Percentiles rank a stretch among this genome's conserved stretches.
phyloP scores from a whole-genome alignment of 2,329 filamentous ascomycete genomes.

The Fusarium brevicatenulatum region DNA sequence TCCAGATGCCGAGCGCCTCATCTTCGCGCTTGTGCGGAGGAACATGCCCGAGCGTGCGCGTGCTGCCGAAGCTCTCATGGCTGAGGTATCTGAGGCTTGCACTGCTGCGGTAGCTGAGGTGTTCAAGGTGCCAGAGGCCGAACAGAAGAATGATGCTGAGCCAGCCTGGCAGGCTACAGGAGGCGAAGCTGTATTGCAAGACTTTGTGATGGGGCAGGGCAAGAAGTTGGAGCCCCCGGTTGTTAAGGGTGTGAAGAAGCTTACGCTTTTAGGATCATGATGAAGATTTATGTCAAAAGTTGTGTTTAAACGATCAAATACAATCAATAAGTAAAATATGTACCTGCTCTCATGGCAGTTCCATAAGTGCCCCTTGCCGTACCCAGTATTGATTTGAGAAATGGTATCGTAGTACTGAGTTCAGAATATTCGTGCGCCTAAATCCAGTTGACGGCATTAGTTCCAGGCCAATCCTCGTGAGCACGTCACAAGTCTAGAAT shows the following conservation, averaged over 20 bases:
- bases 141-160: slow-evolving; percentile 35
- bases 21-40: slow-evolving; percentile 80
- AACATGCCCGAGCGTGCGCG: slow-evolving; percentile 89
- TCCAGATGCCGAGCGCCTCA: slow-evolving; percentile 77
- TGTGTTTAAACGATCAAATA: slow-evolving; percentile 20
- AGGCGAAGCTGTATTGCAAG: slow-evolving; percentile 62
- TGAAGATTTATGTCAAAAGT: slow-evolving; percentile 2
- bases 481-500: neutral
- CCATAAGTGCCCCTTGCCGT: neutral
- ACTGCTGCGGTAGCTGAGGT: slow-evolving; percentile 74
- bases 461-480: neutral
- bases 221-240: slow-evolving; percentile 60
- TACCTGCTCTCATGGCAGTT: neutral
- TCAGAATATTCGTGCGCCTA: neutral
- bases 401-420: neutral
- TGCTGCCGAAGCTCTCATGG: slow-evolving; percentile 78
- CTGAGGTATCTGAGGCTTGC: slow-evolving; percentile 79
- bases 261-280: slow-evolving; percentile 61
- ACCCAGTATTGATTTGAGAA: neutral
- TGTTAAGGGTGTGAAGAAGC: slow-evolving; percentile 59
- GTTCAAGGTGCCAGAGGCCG: slow-evolving; percentile 55
- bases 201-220: slow-evolving; percentile 59
- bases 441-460: neutral
- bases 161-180: slow-evolving; percentile 54
- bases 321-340: neutral